Base-by-base conservation (phyloP, 164 flowering plant species). In the Echeveria elegans region DNA sequence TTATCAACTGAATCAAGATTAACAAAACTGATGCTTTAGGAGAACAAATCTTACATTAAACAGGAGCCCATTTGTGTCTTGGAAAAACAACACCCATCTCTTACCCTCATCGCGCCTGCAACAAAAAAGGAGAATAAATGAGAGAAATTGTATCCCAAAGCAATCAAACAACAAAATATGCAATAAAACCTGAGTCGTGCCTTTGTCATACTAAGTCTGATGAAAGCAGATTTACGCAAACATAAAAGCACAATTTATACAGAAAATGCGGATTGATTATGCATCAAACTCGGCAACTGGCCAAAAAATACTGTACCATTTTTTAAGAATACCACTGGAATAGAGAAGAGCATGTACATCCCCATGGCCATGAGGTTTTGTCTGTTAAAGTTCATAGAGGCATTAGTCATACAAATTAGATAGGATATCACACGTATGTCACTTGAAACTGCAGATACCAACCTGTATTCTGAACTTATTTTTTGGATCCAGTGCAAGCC, bases 331-430 rank as follows among this genome's bases (percentile, higher is more conserved):
- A 61, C 96, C 94, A 66, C 92, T 88, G 24, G 97, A 89, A 73
- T 85, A 89, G 53, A 95, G 90, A 74, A 95, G 97, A 70, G 96
- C 70, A 75, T 95, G 99, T 68, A 95, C 99, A 80, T 95, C 99
- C 36, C 99, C 99, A 78, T 95, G 99, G 52, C 99, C 99, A 77
- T 92, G 99, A 72, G 99, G 99, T 79, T 95, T 95, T 65, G 99
- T 95, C 99, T 95, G 64, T 30, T 68, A 67, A 36, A 75, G 32
- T 32, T 43, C 63, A 41, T 30, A 73, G 26, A 63, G 29, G 66
- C 68, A 14, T 28, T 30, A 36, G 30, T 69, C 64, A 69, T 36
- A 24, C 36, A 34, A 23, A 72, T 36, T 18, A 32, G 12, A n/a
- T n/a, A 10, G 53, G 38, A 32, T 10, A 36, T 40, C 5, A n/a